phyloP scores from a whole-genome alignment of 1,284 basidiomycete species.

The Ceratobasidium theobromae region DNA sequence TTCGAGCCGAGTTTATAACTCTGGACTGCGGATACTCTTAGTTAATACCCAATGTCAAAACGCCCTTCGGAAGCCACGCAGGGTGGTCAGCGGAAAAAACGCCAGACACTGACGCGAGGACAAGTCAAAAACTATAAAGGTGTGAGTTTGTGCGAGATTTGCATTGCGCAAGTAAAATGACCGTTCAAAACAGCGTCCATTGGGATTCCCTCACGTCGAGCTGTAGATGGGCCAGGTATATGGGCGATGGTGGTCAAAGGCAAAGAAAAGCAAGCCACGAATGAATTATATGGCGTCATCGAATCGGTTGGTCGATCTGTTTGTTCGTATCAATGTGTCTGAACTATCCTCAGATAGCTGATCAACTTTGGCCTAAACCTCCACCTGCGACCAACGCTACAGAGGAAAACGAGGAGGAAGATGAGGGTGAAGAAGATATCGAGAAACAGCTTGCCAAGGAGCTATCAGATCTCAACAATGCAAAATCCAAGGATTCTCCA shows the following conservation, averaged over 20 bases:
- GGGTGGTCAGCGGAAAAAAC: neutral
- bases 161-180: neutral
- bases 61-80: neutral
- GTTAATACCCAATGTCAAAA: neutral
- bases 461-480: constrained; percentile 65
- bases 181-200: neutral
- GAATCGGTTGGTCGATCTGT: constrained; percentile 53
- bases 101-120: constrained; percentile 16
- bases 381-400: constrained; percentile 41
- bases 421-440: constrained; percentile 43
- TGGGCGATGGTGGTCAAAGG: constrained; percentile 82
- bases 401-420: constrained; percentile 37
- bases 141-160: neutral
- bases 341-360: constrained; percentile 57
- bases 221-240: constrained; percentile 73
- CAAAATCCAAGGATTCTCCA: constrained; percentile 43
- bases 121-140: constrained; percentile 28
- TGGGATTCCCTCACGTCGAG: constrained; percentile 39
- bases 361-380: constrained; percentile 64
- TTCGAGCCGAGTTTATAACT: no score
- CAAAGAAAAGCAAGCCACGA: constrained; percentile 72
- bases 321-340: neutral
- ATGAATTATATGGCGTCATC: constrained; percentile 75
- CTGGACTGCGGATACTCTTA: neutral
- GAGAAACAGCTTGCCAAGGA: constrained; percentile 72